These are phyloP conservation scores for Hypoxylon sp. DNA, from an alignment of 2,329 filamentous ascomycete genomes.

Conservation along the genomic window DNA sequence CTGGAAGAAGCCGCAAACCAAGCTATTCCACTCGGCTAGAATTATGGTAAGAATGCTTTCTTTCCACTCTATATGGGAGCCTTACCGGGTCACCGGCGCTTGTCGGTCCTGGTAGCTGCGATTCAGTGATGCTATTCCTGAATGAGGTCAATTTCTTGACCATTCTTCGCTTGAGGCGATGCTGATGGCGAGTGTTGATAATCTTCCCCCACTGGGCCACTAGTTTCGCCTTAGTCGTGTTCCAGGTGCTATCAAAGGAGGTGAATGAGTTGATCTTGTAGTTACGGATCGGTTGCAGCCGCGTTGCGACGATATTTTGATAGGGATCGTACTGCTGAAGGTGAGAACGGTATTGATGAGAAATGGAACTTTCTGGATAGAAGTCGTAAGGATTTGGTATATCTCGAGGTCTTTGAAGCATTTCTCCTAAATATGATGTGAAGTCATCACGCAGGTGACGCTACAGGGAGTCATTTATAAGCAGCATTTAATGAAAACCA, in stretches of 20 bases:
- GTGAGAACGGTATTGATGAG: constrained; percentile 12
- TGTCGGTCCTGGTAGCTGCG: constrained; percentile 34
- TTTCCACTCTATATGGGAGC: constrained; percentile 14
- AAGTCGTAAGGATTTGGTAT: constrained; percentile 38
- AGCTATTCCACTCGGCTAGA: constrained; percentile 34
- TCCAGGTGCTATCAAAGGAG: constrained; percentile 43
- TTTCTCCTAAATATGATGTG: constrained; percentile 48
- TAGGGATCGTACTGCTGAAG: constrained; percentile 26
- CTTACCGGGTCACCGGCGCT: constrained; percentile 39
- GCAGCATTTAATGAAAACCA: constrained; percentile 33
- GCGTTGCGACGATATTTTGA: constrained; percentile 28
- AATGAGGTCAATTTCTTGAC: constrained; percentile 47
- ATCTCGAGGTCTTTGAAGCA: constrained; percentile 52
- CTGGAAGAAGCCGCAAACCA: constrained; percentile 13
- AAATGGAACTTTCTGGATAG: constrained; percentile 21
- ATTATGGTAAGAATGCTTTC: constrained; percentile 37
- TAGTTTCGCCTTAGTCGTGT: constrained; percentile 44
- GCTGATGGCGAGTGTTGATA: constrained; percentile 39
- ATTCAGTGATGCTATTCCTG: constrained; percentile 35
- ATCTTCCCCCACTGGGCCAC: constrained; percentile 49
- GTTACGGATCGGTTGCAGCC: constrained; percentile 30
- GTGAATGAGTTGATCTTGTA: constrained; percentile 39
- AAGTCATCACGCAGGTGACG: constrained; percentile 50
- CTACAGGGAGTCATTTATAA: constrained; percentile 32
- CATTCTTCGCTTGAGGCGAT: constrained; percentile 51